Percentiles rank a stretch among this genome's conserved stretches.
Evolutionary conservation across 2,329 filamentous ascomycete genomes (phyloP).

Genomic region (Penicillium sp.): DNA sequence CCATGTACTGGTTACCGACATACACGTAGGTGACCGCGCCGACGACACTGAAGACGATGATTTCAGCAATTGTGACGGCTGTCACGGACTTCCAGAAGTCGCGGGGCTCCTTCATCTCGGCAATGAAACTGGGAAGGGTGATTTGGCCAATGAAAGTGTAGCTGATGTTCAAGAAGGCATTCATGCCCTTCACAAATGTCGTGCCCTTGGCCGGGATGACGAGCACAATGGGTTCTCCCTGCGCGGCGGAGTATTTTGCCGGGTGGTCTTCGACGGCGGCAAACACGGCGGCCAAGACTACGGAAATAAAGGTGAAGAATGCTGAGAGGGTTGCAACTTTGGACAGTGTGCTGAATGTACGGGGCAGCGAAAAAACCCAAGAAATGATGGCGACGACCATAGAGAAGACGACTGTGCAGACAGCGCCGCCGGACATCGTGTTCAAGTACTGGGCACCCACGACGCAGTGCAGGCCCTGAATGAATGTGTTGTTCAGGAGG

Average conservation of each 20-base stretch:
- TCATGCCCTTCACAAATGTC: conserved; percentile 78
- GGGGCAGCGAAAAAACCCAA: conserved; percentile 75
- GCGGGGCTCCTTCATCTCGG: conserved; percentile 77
- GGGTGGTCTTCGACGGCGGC: conserved; percentile 73
- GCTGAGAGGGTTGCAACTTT: conserved; percentile 77
- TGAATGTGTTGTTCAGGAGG: conserved; percentile 89
- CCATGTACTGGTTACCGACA: conserved; percentile 86
- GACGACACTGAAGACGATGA: conserved; percentile 80
- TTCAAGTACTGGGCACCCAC: conserved; percentile 85
- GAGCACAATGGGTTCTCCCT: conserved; percentile 66
- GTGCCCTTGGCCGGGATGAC: conserved; percentile 67
- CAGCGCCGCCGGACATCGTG: conserved; percentile 70
- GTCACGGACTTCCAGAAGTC: conserved; percentile 94
- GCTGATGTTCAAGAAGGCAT: conserved; percentile 89
- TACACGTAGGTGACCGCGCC: conserved; percentile 81
- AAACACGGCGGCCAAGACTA: conserved; percentile 80
- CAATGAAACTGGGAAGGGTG: conserved; percentile 89
- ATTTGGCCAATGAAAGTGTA: conserved; percentile 97
- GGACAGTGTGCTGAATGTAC: conserved; percentile 78
- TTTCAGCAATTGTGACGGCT: conserved; percentile 82
- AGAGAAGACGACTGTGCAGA: conserved; percentile 79
- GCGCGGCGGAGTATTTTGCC: conserved; percentile 58
- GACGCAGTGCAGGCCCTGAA: conserved; percentile 78
- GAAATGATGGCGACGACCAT: conserved; percentile 72
- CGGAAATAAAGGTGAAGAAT: conserved; percentile 84